These are phyloP conservation scores for Beauveria rudraprayagi DNA, from an alignment of 2,329 filamentous ascomycete species.

Conservation along the genomic window DNA sequence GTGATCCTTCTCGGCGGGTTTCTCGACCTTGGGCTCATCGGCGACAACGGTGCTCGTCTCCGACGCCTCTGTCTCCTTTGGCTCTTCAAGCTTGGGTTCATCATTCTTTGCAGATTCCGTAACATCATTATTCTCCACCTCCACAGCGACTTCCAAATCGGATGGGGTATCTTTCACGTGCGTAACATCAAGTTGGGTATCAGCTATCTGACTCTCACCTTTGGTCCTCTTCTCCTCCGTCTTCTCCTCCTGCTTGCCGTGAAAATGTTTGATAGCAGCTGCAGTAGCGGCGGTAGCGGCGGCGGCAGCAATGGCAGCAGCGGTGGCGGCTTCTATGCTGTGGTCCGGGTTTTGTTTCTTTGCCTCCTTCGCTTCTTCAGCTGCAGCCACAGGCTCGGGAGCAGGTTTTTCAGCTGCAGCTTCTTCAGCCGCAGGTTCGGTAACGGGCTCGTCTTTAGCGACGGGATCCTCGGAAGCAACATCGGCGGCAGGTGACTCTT, in stretches of 20 bases:
- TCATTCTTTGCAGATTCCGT: slow-evolving; percentile 2
- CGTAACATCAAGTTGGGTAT: slow-evolving; percentile 10
- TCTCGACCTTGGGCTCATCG: slow-evolving; percentile 6
- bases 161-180: slow-evolving; percentile 9
- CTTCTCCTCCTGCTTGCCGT: slow-evolving; percentile 4
- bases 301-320: background rate
- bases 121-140: slow-evolving; percentile 5
- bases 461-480: background rate
- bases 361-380: background rate
- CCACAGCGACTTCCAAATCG: slow-evolving; percentile 1
- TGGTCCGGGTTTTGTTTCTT: background rate
- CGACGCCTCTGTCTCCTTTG: slow-evolving; percentile 7
- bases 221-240: slow-evolving; percentile 18
- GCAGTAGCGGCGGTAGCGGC: slow-evolving; percentile 5
- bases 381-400: slow-evolving; percentile 1
- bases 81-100: background rate
- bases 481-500: slow-evolving; percentile 2
- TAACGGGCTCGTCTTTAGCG: background rate
- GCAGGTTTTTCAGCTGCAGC: background rate
- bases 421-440: background rate
- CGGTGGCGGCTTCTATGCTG: background rate
- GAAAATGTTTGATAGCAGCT: background rate
- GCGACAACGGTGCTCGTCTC: slow-evolving; percentile 9
- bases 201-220: slow-evolving; percentile 8
- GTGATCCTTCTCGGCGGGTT: background rate